Evolutionary conservation across 106 monocot species (phyloP), one percentile per base, ranked within the genome.

Genomic region (Agapanthus africanus): DNA sequence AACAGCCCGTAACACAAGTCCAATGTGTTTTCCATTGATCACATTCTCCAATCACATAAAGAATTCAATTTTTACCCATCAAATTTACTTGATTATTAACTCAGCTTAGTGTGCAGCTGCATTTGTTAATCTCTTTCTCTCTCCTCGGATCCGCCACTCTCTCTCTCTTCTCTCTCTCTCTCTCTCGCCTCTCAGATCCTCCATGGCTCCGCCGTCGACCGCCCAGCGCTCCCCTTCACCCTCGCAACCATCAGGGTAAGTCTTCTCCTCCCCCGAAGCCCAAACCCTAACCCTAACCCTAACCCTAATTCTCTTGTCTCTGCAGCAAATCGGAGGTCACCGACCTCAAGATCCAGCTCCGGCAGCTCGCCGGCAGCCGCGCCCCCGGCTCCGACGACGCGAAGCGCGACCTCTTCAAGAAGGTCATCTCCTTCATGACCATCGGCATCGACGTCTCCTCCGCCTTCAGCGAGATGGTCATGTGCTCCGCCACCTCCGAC

Each of bases 401-500:
- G 10, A 78, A 80, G 40, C 82, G 99, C 31, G 99, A 99, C 34
- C 82, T 99, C 66, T 99, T 90, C 93, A 99, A 99, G 83, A 87
- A 87, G 71, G 99, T 93, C 64, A 89, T 99, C 66, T 99, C 99
- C 51, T 85, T 80, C 92, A 99, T 99, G 99, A 99, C 99, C 3
- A 78, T 93, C 37, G 99, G 99, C 34, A 85, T 99, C 75, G 99
- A 99, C 71, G 99, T 90, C 7, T 99, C 99, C 30, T 46, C 99
- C 11, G 87, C 83, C 65, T 99, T 99, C 90, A 85, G 87, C 66
- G 97, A 99, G 87, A 99, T 99, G 99, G 99, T 99, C 62, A 92
- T 99, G 93, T 99, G 99, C 79, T 93, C 93, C 36, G 92, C 99
- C 65, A 99, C 99, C 18, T 87, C 99, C 59, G 99, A 99, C 79